Evolutionary conservation across 345 rosid genomes (phyloP).

Genomic region (Linum lewisii): DNA sequence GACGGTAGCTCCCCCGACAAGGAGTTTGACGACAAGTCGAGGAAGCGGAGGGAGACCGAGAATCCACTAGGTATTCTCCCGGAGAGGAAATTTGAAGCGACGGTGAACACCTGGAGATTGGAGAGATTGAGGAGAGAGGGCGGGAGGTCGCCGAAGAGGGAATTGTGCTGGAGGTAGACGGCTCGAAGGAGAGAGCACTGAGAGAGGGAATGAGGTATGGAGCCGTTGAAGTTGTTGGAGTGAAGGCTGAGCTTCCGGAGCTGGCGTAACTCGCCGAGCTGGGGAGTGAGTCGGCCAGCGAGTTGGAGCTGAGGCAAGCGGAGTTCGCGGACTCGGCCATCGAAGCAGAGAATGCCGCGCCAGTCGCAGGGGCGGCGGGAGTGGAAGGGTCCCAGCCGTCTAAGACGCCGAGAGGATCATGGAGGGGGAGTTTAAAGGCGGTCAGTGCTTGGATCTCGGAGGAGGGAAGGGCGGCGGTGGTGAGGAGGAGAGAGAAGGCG

Average conservation of each 20-base stretch:
- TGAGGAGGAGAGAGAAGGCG: background rate
- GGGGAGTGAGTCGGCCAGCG: constrained; percentile 56
- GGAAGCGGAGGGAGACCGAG: constrained; percentile 34
- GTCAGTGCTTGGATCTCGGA: constrained; percentile 64
- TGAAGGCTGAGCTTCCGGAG: constrained; percentile 60
- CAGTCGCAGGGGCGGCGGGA: constrained; percentile 86
- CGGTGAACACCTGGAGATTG: constrained; percentile 42
- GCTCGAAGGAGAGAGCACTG: constrained; percentile 62
- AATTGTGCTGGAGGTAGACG: constrained; percentile 77
- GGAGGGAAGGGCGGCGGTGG: background rate
- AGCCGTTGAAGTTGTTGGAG: constrained; percentile 68
- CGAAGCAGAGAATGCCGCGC: constrained; percentile 61
- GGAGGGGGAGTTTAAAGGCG: constrained; percentile 57
- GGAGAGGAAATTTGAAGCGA: constrained; percentile 62
- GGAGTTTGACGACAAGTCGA: constrained; percentile 60
- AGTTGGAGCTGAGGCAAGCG: constrained; percentile 73
- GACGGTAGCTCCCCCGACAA: constrained; percentile 52
- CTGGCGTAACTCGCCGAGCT: constrained; percentile 38
- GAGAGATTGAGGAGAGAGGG: constrained; percentile 46
- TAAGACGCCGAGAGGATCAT: constrained; percentile 68
- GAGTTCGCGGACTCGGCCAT: constrained; percentile 53
- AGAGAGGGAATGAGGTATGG: constrained; percentile 59
- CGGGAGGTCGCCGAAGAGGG: constrained; percentile 73
- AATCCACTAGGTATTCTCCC: constrained; percentile 64
- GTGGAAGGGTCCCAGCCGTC: constrained; percentile 68